Evolutionary conservation across 768 basidiomycete species (phyloP).

Genomic region (Hortiboletus campestris): DNA sequence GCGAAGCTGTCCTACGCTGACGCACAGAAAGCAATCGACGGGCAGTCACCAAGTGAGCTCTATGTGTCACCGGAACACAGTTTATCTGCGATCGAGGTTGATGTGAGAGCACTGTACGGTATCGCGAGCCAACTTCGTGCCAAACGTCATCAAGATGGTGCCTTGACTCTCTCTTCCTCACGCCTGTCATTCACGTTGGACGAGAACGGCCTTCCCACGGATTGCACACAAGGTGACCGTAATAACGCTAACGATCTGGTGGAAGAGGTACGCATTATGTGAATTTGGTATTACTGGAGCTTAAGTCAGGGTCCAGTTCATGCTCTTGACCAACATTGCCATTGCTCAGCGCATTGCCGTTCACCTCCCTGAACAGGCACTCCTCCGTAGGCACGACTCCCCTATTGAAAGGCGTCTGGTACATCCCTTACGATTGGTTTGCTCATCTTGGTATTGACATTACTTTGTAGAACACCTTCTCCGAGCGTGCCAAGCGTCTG

Average conservation of each 20-base stretch:
- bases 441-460: slow-evolving; percentile 8
- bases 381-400: slow-evolving; percentile 90
- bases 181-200: slow-evolving; percentile 78
- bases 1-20: slow-evolving; percentile 82
- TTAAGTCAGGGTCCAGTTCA: slow-evolving; percentile 57
- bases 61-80: slow-evolving; percentile 57
- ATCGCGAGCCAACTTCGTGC: slow-evolving; percentile 72
- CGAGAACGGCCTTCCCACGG: slow-evolving; percentile 72
- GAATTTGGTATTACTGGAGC: not conserved
- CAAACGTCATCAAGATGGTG: slow-evolving; percentile 77
- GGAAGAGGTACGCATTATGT: slow-evolving; percentile 67
- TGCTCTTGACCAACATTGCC: slow-evolving; percentile 87
- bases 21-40: slow-evolving; percentile 81
- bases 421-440: not conserved
- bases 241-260: slow-evolving; percentile 78
- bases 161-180: slow-evolving; percentile 66
- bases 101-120: slow-evolving; percentile 66
- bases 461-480: slow-evolving; percentile 60
- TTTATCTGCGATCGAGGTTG: slow-evolving; percentile 62
- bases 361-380: slow-evolving; percentile 93
- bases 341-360: slow-evolving; percentile 93
- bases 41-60: slow-evolving; percentile 53
- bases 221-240: slow-evolving; percentile 65
- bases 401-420: slow-evolving; percentile 92
- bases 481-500: slow-evolving; percentile 77